Conservation (phyloP, 1,284 basidiomycete species). For the Agroathelia rolfsii region DNA sequence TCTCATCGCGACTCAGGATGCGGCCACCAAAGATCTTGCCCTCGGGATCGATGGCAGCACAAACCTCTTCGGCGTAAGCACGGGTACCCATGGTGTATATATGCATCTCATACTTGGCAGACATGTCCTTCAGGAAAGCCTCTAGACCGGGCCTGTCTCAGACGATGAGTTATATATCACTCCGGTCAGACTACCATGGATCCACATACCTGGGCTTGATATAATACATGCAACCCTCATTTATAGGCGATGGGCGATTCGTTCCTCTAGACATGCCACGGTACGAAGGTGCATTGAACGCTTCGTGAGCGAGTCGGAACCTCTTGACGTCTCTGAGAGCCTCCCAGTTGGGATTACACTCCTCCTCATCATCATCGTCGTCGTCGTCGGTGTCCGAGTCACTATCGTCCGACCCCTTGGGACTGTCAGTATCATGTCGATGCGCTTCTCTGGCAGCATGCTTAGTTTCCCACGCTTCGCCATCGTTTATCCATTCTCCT, state of each 20-base stretch:
- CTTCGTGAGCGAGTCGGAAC: conserved; percentile 80
- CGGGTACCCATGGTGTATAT: conserved; percentile 99
- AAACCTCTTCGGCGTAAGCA: conserved; percentile 93
- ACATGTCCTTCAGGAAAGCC: conserved; percentile 65
- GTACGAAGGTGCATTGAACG: conserved; percentile 41
- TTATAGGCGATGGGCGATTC: conserved; percentile 53
- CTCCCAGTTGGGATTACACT: conserved; percentile 82
- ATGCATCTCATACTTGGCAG: conserved; percentile 91
- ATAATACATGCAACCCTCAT: conserved; percentile 88
- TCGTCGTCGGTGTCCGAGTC: conserved; percentile 31
- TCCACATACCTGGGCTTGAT: conserved; percentile 81
- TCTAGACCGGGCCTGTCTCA: conserved; percentile 72
- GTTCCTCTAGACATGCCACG: conserved; percentile 38
- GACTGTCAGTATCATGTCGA: conserved; percentile 20
- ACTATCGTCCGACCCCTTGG: conserved; percentile 16
- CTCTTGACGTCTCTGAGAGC: conserved; percentile 82
- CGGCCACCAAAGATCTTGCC: conserved; percentile 80
- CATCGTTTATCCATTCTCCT: conserved; percentile 91
- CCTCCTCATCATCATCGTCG: conserved; percentile 36
- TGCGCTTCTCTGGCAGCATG: conserved; percentile 30
- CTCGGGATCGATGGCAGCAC: conserved; percentile 86
- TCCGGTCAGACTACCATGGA: conserved; percentile 2
- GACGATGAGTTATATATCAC: conserved; percentile 12
- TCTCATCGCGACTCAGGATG: conserved; percentile 90
- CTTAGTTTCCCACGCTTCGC: conserved; percentile 61